Conservation (phyloP, 2,329 filamentous ascomycete genomes). For the Penicillium rolfsii region DNA sequence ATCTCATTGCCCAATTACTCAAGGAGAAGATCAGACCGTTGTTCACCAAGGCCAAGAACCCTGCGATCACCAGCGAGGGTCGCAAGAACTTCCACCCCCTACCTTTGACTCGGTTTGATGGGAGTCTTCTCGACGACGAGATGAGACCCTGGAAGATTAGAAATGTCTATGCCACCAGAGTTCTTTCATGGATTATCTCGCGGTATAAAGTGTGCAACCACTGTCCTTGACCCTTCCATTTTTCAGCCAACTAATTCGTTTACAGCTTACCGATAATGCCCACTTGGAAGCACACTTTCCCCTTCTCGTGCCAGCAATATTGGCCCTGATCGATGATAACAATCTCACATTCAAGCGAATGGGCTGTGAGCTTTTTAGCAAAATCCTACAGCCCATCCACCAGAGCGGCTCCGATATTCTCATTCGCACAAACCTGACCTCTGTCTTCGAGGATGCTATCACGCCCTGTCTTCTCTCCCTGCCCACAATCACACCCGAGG, state of each 20-base stretch:
- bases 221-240: not conserved
- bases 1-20: slow-evolving; percentile 32
- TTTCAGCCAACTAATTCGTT: slow-evolving; percentile 12
- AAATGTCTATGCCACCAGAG: slow-evolving; percentile 41
- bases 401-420: slow-evolving; percentile 46
- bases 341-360: slow-evolving; percentile 41
- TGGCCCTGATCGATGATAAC: slow-evolving; percentile 50
- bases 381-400: slow-evolving; percentile 41
- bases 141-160: slow-evolving; percentile 46
- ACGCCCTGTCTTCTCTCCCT: slow-evolving; percentile 72
- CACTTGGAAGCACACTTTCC: slow-evolving; percentile 49
- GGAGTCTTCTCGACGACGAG: slow-evolving; percentile 39
- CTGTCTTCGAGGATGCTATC: slow-evolving; percentile 51
- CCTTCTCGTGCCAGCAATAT: slow-evolving; percentile 48
- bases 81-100: slow-evolving; percentile 49
- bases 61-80: slow-evolving; percentile 47
- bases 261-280: slow-evolving; percentile 31
- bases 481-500: slow-evolving; percentile 74
- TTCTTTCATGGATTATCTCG: slow-evolving; percentile 41
- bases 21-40: slow-evolving; percentile 44
- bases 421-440: slow-evolving; percentile 47
- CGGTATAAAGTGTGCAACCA: slow-evolving; percentile 42
- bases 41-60: slow-evolving; percentile 47
- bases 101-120: slow-evolving; percentile 42
- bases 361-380: slow-evolving; percentile 43